These are phyloP conservation scores for Clitopilus hobsonii DNA, from an alignment of 768 basidiomycete genomes.

Conservation along the genomic window DNA sequence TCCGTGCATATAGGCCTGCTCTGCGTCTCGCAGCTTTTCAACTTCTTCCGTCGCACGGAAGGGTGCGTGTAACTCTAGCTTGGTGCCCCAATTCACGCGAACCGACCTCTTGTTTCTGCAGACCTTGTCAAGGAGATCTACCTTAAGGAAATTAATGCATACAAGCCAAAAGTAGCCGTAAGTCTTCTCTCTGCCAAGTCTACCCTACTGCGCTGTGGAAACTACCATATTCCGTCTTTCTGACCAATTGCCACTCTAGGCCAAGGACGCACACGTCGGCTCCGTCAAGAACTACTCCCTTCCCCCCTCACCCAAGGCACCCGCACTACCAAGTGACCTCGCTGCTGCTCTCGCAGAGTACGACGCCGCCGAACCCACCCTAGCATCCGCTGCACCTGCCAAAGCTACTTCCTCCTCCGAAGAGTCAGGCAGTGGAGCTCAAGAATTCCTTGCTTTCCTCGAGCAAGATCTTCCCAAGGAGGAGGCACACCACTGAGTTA, in stretches of 20 bases:
- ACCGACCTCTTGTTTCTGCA: constrained; percentile 35
- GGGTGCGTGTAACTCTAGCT: constrained; percentile 37
- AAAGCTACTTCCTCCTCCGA: constrained; percentile 20
- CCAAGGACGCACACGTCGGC: constrained; percentile 87
- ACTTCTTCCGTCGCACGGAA: constrained; percentile 57
- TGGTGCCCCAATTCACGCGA: not conserved
- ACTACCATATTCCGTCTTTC: not conserved
- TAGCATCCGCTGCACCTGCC: constrained; percentile 29
- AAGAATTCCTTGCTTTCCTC: constrained; percentile 74
- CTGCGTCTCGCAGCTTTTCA: constrained; percentile 53
- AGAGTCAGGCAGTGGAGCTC: constrained; percentile 54
- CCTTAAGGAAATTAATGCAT: constrained; percentile 82
- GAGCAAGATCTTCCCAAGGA: constrained; percentile 58
- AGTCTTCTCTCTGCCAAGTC: constrained; percentile 26
- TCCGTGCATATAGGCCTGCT: constrained; percentile 41
- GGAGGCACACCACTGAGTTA: constrained; percentile 23
- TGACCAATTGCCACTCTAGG: constrained; percentile 37
- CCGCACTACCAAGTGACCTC: constrained; percentile 75
- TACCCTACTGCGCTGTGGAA: not conserved
- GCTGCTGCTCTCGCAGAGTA: constrained; percentile 87
- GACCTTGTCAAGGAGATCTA: constrained; percentile 94
- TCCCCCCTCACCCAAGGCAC: constrained; percentile 71
- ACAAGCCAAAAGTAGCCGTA: constrained; percentile 75
- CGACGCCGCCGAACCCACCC: constrained; percentile 72
- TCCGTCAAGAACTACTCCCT: constrained; percentile 76